Base-by-base conservation (phyloP, 371 early-diverging fungal genomes). In the Funneliformis caledonium region DNA sequence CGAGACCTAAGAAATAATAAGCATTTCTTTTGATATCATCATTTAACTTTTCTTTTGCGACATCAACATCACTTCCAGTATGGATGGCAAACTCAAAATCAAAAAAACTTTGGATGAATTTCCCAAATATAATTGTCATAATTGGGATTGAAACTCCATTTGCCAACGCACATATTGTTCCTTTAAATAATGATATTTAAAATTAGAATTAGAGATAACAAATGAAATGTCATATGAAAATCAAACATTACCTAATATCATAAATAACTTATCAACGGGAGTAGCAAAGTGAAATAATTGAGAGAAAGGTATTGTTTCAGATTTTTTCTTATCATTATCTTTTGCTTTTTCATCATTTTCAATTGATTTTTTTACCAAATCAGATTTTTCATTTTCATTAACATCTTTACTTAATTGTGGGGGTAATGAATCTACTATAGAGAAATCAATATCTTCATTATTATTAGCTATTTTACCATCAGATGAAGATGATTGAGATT, bases 1-100 rank as follows among this genome's bases (percentile, higher is more conserved):
- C 91, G 81, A 94, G 92, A 7, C 83, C 84, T 12, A 92, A 89
- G 45, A 87, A 77, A 5, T 72, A 60, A 26, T 60, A 47, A 31
- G 48, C 47, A 72, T 80, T 26, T 9, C 61, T 33, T 47, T 14
- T 67, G 60, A 80, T 31, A 10, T 26, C 48, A 16, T 61, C 33
- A 26, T 80, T 19, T 33, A 80, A 67, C 12, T 45, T 7, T 45
- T 59, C 12, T 61, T 14, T 33, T 72, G 19, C 11, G 8, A 26
- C 33, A 31, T 4, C 22, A 42, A 26, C 22, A 42, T 9, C 10
- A 1, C 3, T 10, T 5, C n/a, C 11, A 22, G 10, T 80, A 5
- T n/a, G 31, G 4, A 42, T 26, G 14, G 14, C 11, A n/a, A n/a
- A 14, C 12, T 16, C 9, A 45, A 22, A 80, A 19, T 11, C 61